phyloP scores from a whole-genome alignment of 2,329 filamentous ascomycete species.

The Monosporascus cannonballus region DNA sequence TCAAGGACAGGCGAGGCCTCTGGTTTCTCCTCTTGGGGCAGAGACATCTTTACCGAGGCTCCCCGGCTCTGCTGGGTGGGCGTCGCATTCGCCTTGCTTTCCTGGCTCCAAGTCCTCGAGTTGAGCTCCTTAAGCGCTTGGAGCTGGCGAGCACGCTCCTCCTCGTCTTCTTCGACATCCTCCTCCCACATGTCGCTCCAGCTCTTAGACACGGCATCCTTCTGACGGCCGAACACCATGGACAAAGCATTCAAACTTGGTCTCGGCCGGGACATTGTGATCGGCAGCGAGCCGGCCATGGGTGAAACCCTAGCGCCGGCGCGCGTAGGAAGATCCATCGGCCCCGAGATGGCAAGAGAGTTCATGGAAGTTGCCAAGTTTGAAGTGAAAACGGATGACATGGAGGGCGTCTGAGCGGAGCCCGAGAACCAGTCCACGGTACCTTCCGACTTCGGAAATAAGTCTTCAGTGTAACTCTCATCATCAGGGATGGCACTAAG shows the following conservation, averaged over 20 bases:
- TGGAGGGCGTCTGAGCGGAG: conserved; percentile 70
- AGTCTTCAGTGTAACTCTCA: conserved; percentile 73
- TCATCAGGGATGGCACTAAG: conserved; percentile 81
- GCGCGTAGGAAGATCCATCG: conserved; percentile 35
- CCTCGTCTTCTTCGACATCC: conserved; percentile 70
- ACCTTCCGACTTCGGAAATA: conserved; percentile 74
- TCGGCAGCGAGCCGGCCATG: conserved; percentile 66
- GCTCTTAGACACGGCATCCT: conserved; percentile 86
- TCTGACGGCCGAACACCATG: conserved; percentile 71
- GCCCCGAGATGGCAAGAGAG: conserved; percentile 54
- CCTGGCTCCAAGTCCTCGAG: conserved; percentile 72
- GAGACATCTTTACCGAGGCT: conserved; percentile 36
- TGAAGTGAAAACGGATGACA: conserved; percentile 80
- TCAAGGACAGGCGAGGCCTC: conserved; percentile 30
- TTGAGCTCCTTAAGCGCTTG: conserved; percentile 60
- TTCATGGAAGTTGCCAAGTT: conserved; percentile 76
- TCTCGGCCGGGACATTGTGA: conserved; percentile 71
- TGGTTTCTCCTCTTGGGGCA: conserved; percentile 36
- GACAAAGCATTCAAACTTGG: conserved; percentile 65
- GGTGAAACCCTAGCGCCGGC: conserved; percentile 49
- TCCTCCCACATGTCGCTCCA: conserved; percentile 99
- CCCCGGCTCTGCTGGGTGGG: conserved; percentile 32
- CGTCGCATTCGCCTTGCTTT: conserved; percentile 48
- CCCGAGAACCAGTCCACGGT: conserved; percentile 73
- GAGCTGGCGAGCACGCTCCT: conserved; percentile 56